These are phyloP conservation scores for Dorcoceras hygrometricum DNA, from an alignment of 257 asterid genomes.

Conservation along the genomic window DNA sequence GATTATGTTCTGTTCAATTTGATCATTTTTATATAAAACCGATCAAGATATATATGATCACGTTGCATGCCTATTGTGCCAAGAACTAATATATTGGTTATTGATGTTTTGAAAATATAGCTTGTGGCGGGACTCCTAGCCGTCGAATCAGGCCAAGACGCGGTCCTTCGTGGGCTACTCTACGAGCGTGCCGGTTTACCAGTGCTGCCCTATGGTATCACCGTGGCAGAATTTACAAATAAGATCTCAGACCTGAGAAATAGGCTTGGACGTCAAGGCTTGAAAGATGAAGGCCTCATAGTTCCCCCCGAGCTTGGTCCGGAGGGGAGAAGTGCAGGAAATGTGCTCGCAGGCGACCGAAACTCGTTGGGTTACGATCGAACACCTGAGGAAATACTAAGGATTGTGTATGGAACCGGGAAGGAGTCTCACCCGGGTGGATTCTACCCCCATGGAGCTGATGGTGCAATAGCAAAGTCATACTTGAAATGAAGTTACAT, in stretches of 20 bases:
- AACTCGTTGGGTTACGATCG: conserved; percentile 53
- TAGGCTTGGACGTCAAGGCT: conserved; percentile 48
- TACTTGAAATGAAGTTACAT: conserved; percentile 13
- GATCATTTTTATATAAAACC: too few species aligned
- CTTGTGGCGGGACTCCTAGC: conserved; percentile 49
- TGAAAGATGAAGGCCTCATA: conserved; percentile 73
- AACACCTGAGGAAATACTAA: conserved; percentile 65
- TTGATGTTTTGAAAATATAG: conserved; percentile 32
- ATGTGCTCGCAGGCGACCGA: conserved; percentile 52
- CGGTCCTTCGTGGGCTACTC: conserved; percentile 33
- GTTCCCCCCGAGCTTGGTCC: conserved; percentile 46
- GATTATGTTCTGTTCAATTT: neutral
- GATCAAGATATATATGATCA: neutral
- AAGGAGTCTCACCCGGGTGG: conserved; percentile 61
- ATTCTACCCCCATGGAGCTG: conserved; percentile 70
- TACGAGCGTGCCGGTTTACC: conserved; percentile 26
- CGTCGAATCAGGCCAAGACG: conserved; percentile 57
- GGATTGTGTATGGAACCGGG: conserved; percentile 66
- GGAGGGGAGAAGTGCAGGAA: conserved; percentile 53
- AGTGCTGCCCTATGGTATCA: conserved; percentile 29
- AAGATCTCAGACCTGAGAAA: conserved; percentile 39
- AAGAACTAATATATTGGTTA: neutral
- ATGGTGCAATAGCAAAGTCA: conserved; percentile 67
- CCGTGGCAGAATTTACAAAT: conserved; percentile 48
- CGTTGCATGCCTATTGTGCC: conserved; percentile 40